Percentiles rank a stretch among this genome's conserved stretches.
phyloP scores from a whole-genome alignment of 2,329 filamentous ascomycete species.

The Emmonsiellopsis sp. region DNA sequence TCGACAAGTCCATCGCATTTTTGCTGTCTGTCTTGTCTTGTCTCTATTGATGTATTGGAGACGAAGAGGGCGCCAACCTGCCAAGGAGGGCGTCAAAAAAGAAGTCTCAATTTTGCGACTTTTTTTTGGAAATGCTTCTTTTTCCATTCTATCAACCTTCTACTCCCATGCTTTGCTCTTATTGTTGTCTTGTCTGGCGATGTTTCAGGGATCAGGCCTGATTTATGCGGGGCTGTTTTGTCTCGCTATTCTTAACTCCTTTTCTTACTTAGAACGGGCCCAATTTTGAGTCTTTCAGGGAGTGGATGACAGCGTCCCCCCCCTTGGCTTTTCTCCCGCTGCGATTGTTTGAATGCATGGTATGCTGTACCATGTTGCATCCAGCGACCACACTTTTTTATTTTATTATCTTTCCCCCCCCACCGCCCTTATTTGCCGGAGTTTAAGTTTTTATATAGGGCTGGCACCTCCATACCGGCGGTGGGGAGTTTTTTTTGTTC shows the following conservation, averaged over 20 bases:
- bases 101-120: not conserved
- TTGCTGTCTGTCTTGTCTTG: not conserved
- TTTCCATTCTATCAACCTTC: not conserved
- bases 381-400: not conserved
- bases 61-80: too few relatives aligned
- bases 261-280: too few relatives aligned
- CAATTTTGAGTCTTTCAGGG: too few relatives aligned
- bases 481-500: too few relatives aligned
- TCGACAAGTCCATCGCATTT: not conserved
- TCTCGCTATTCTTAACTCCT: too few relatives aligned
- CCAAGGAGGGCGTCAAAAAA: too few relatives aligned
- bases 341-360: too few relatives aligned
- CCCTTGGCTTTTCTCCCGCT: too few relatives aligned
- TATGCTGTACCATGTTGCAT: too few relatives aligned
- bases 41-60: not conserved
- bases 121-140: not conserved
- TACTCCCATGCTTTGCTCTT: not conserved
- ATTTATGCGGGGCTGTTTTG: not conserved
- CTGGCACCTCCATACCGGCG: not conserved
- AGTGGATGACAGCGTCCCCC: too few relatives aligned
- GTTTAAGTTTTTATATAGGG: not conserved
- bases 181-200: not conserved
- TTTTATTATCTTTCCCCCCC: not conserved
- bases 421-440: not conserved
- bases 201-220: not conserved